Base-by-base conservation (phyloP, 345 rosid species). In the Acer campestre region DNA sequence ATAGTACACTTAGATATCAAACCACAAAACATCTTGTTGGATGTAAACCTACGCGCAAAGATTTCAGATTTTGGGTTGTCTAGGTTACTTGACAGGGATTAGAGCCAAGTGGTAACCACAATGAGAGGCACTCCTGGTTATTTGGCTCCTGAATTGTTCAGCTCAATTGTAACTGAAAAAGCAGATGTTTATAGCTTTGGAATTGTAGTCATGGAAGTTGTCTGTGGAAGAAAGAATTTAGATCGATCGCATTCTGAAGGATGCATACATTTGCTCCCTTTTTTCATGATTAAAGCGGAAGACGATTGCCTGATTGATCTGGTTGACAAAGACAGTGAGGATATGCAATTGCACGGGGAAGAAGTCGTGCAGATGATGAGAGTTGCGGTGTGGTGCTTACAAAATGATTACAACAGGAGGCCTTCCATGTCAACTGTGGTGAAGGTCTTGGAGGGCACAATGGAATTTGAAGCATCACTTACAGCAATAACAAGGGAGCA, bases 371-470 rank as follows among this genome's bases (percentile, higher is more conserved):
- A 61, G 29, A 61, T 61, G 66, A 61, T 31, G 35, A 61, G 14
- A 23, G 66, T 61, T 61, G 66, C 66, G 11, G 66, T 27, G 5
- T 25, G 66, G 66, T 61, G 66, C 27, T 61, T 61, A 27, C 66
- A 25, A 23, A 11, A 27, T n/a, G 66, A 61, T 25, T 61, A 9
- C 27, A 11, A 35, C 31, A 29, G 2, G 31, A 29, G 31, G 31
- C 31, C 31, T 29, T 29, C 31, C 3, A 29, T 29, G 2, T 61
- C 38, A 2, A 27, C 13, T 13, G 66, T 61, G 66, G 66, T 61
- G 1, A 61, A 61, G 31, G 66, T 61, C 31, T 61, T 61, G 66
- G 66, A 61, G 29, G 66, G 66, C 1, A 9, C 7, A 27, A 13
- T 61, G 27, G 17, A 61, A 2, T 25, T 61, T 61, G 66, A 61